Percentiles rank a stretch among this genome's conserved stretches.
Conservation (phyloP, 139 green algal genomes). For the Coelastrella sp. region DNA sequence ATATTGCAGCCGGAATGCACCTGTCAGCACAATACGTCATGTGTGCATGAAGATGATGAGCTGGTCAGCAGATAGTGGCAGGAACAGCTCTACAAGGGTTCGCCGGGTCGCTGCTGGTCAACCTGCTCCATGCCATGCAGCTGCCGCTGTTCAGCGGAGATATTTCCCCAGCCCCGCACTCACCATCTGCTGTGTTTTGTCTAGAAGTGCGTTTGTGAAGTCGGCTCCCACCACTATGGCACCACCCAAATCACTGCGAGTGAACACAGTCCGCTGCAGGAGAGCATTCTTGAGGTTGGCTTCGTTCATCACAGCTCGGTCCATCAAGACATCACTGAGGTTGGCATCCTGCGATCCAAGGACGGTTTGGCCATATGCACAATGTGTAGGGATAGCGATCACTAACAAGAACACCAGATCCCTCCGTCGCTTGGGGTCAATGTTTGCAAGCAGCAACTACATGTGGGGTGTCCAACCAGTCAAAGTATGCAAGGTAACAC, state of each 20-base stretch:
- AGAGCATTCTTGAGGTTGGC: slow-evolving; percentile 89
- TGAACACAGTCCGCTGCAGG: slow-evolving; percentile 88
- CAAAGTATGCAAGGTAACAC: too few relatives aligned
- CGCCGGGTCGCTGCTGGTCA: neutral
- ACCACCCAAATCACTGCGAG: slow-evolving; percentile 66
- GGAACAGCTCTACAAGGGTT: too few relatives aligned
- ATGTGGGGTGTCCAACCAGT: too few relatives aligned
- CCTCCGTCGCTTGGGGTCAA: too few relatives aligned
- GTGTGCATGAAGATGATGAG: too few relatives aligned
- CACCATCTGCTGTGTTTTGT: slow-evolving; percentile 89
- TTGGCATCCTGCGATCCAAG: slow-evolving; percentile 87
- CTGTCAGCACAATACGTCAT: too few relatives aligned
- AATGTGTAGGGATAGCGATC: too few relatives aligned
- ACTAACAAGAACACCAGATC: too few relatives aligned
- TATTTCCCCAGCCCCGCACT: slow-evolving; percentile 3
- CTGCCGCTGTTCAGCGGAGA: neutral
- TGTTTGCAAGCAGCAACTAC: too few relatives aligned
- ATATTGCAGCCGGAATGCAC: too few relatives aligned
- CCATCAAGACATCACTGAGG: slow-evolving; percentile 91
- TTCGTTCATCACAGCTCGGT: slow-evolving; percentile 86
- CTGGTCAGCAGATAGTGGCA: too few relatives aligned
- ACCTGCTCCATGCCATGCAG: neutral
- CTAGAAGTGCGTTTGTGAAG: slow-evolving; percentile 95
- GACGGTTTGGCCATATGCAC: too few relatives aligned
- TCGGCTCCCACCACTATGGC: slow-evolving; percentile 83